Percentiles rank a stretch among this genome's conserved stretches.
Evolutionary conservation across 306 rosid genomes (phyloP).

Genomic region (Albizia julibrissin): DNA sequence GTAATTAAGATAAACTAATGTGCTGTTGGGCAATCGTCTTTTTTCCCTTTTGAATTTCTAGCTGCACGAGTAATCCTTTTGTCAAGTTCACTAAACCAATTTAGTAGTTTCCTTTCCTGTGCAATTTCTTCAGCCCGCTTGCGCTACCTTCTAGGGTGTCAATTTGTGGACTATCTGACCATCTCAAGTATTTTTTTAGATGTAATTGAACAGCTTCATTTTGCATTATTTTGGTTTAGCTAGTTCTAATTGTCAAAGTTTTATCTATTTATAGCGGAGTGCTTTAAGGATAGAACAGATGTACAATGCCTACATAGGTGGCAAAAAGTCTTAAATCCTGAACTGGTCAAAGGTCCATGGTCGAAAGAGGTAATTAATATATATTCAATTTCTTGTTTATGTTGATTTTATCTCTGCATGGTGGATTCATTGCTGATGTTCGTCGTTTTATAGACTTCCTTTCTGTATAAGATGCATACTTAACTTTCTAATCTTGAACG

Average conservation of each 20-base stretch:
- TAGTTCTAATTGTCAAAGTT: slow-evolving; percentile 23
- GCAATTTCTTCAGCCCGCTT: background rate
- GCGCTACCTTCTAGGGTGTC: slow-evolving; percentile 1
- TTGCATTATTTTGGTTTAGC: slow-evolving; percentile 31
- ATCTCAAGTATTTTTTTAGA: background rate
- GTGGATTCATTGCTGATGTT: slow-evolving; percentile 1
- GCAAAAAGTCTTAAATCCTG: slow-evolving; percentile 99
- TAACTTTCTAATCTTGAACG: slow-evolving; percentile 32
- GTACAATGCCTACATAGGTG: slow-evolving; percentile 99
- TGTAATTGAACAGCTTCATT: slow-evolving; percentile 4
- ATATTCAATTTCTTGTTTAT: slow-evolving; percentile 15
- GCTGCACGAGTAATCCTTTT: background rate
- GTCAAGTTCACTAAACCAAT: slow-evolving; percentile 4
- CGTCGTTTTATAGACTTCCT: slow-evolving; percentile 1
- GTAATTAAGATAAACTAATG: background rate
- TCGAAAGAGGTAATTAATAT: slow-evolving; percentile 90
- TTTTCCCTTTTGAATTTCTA: background rate
- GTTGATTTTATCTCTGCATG: slow-evolving; percentile 24
- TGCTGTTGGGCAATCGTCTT: background rate
- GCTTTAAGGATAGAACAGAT: slow-evolving; percentile 95
- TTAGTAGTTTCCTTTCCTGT: background rate
- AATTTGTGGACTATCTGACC: background rate
- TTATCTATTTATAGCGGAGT: slow-evolving; percentile 68
- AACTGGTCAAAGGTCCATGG: slow-evolving; percentile 98
- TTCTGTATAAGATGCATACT: slow-evolving; percentile 5